These are phyloP conservation scores for Xerocomus minutiporus DNA, from an alignment of 1,284 basidiomycete species.

Conservation along the genomic window DNA sequence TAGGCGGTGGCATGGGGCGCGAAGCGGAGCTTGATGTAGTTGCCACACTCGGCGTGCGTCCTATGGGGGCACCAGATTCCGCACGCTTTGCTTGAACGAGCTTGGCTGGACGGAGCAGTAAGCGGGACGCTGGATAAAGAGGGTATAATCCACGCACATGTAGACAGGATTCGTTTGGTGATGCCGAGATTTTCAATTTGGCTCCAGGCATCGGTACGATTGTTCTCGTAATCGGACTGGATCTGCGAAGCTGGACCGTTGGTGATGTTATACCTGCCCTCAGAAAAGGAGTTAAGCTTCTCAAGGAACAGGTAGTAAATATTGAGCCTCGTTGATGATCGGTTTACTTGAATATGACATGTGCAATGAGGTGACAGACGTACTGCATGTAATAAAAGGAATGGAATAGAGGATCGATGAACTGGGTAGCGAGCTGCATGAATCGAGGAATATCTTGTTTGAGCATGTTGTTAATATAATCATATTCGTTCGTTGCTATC, in stretches of 20 bases:
- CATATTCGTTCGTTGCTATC: slow-evolving; percentile 91
- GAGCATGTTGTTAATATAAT: slow-evolving; percentile 90
- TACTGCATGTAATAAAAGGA: slow-evolving; percentile 99
- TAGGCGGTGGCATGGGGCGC: slow-evolving; percentile 34
- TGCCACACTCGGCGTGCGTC: slow-evolving; percentile 36
- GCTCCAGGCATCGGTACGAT: slow-evolving; percentile 76
- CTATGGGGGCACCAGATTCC: slow-evolving; percentile 34
- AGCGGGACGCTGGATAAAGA: slow-evolving; percentile 1
- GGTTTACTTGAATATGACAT: slow-evolving; percentile 1
- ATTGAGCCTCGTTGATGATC: slow-evolving; percentile 64
- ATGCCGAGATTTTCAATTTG: slow-evolving; percentile 74
- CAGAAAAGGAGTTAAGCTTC: slow-evolving; percentile 84
- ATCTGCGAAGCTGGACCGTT: slow-evolving; percentile 68
- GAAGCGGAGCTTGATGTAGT: slow-evolving; percentile 40
- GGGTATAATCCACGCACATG: slow-evolving; percentile 53
- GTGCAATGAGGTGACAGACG: slow-evolving; percentile 34
- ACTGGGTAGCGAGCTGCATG: slow-evolving; percentile 81
- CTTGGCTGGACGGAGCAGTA: slow-evolving; percentile 44
- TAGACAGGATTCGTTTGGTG: slow-evolving; percentile 77
- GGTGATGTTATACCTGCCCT: slow-evolving; percentile 76
- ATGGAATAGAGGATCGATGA: slow-evolving; percentile 95
- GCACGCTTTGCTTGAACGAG: slow-evolving; percentile 55
- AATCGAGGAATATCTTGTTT: slow-evolving; percentile 93
- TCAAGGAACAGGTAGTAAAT: slow-evolving; percentile 93
- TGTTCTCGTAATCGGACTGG: slow-evolving; percentile 71